Conservation (phyloP, 75 land plant species). For the Cryptomeria japonica region DNA sequence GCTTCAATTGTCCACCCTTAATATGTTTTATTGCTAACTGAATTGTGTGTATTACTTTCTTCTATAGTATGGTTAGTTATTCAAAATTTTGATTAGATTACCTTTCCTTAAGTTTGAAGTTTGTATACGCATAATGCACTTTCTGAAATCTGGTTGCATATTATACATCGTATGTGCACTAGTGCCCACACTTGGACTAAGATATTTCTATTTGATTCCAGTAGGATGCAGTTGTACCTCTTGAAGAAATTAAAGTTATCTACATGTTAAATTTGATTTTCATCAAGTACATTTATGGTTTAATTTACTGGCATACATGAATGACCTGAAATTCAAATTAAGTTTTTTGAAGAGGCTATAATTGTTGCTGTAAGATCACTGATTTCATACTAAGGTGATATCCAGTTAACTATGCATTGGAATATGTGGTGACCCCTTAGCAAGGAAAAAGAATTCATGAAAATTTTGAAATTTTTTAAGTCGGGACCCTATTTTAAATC, state of each 20-base stretch:
- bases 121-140: not conserved
- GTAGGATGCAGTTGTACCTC: not conserved
- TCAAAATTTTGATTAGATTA: not conserved
- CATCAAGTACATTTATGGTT: not conserved
- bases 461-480: too few relatives aligned
- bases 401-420: too few relatives aligned
- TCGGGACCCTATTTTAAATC: not conserved
- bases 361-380: not conserved
- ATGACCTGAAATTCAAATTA: not conserved
- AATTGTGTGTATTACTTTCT: not conserved
- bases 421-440: too few relatives aligned
- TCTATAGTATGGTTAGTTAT: not conserved
- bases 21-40: not conserved
- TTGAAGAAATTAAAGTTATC: too few relatives aligned
- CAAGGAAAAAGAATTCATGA: too few relatives aligned
- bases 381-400: too few relatives aligned
- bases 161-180: not conserved
- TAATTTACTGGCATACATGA: not conserved
- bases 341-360: not conserved
- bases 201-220: too few relatives aligned
- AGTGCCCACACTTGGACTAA: not conserved
- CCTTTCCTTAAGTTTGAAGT: not conserved
- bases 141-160: not conserved
- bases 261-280: not conserved
- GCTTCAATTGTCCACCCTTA: not conserved